Evolutionary conservation across 148 eudicot genomes (phyloP).

Genomic region (Chenopodium berlandieri): DNA sequence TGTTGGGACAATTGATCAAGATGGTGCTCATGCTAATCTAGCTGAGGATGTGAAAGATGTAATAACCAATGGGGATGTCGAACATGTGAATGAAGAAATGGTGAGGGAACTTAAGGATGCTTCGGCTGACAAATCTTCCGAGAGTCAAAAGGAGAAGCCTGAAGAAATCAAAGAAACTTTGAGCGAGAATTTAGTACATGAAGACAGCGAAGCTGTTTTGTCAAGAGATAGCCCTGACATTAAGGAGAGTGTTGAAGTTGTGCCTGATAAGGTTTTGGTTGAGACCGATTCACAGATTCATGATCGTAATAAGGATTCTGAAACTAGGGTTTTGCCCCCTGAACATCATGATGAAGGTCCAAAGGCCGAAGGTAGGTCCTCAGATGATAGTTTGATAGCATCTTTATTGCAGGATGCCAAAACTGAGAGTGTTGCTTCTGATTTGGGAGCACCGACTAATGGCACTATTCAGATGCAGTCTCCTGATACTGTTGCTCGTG

Average conservation of each 20-base stretch:
- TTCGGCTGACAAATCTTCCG: slow-evolving; percentile 25
- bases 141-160: slow-evolving; percentile 21
- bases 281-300: slow-evolving; percentile 20
- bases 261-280: slow-evolving; percentile 18
- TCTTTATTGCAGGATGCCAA: slow-evolving; percentile 30
- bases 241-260: slow-evolving; percentile 18
- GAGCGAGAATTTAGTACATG: slow-evolving; percentile 11
- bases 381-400: slow-evolving; percentile 19
- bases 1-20: slow-evolving; percentile 19
- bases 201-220: slow-evolving; percentile 11
- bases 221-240: slow-evolving; percentile 6
- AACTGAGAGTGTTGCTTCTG: slow-evolving; percentile 25
- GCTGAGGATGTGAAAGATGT: slow-evolving; percentile 23
- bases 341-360: slow-evolving; percentile 15
- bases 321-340: slow-evolving; percentile 16
- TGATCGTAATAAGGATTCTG: slow-evolving; percentile 23
- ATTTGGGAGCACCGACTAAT: slow-evolving; percentile 20
- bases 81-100: slow-evolving; percentile 28
- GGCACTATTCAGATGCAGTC: slow-evolving; percentile 24
- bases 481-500: slow-evolving; percentile 27
- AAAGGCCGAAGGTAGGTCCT: slow-evolving; percentile 4
- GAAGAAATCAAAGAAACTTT: slow-evolving; percentile 28
- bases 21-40: slow-evolving; percentile 17
- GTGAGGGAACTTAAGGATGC: slow-evolving; percentile 24
- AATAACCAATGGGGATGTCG: slow-evolving; percentile 31